phyloP scores from a whole-genome alignment of 75 land plant genomes.

The Isoetes taiwanensis region DNA sequence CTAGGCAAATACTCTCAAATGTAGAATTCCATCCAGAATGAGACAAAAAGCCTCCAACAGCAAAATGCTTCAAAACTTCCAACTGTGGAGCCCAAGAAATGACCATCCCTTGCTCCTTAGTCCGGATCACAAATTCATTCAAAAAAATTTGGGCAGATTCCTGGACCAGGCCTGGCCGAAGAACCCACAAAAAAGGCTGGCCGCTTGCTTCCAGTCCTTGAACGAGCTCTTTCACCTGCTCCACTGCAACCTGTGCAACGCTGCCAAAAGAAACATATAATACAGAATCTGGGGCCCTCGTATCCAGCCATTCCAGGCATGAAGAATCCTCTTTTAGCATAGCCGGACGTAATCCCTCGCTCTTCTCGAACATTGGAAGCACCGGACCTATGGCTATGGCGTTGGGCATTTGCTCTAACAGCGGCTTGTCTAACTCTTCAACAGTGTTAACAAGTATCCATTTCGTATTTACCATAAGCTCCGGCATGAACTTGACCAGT shows the following conservation, averaged over 20 bases:
- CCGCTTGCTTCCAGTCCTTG: slow-evolving; percentile 24
- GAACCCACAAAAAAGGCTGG: slow-evolving; percentile 34
- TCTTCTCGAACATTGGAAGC: too few relatives aligned
- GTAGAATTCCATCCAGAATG: slow-evolving; percentile 23
- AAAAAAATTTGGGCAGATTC: too few relatives aligned
- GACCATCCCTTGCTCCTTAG: slow-evolving; percentile 8
- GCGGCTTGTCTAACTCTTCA: too few relatives aligned
- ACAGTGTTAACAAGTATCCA: too few relatives aligned
- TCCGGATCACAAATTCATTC: too few relatives aligned
- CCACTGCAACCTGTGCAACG: slow-evolving; percentile 15
- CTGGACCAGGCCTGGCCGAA: too few relatives aligned
- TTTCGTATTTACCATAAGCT: too few relatives aligned
- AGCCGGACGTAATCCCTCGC: too few relatives aligned
- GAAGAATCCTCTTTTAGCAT: too few relatives aligned
- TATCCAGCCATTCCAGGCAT: slow-evolving; percentile 40
- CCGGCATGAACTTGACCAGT: too few relatives aligned
- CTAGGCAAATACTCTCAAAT: slow-evolving; percentile 14
- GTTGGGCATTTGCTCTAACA: too few relatives aligned
- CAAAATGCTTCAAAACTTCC: slow-evolving; percentile 12
- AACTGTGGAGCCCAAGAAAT: slow-evolving; percentile 26
- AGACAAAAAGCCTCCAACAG: slow-evolving; percentile 19
- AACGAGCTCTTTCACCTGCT: slow-evolving; percentile 22
- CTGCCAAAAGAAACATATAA: slow-evolving; percentile 34
- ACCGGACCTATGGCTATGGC: too few relatives aligned
- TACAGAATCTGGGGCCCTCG: slow-evolving; percentile 16